Evolutionary conservation across 352 stramenopile species (phyloP).

Genomic region (Phytophthora pinifolia): DNA sequence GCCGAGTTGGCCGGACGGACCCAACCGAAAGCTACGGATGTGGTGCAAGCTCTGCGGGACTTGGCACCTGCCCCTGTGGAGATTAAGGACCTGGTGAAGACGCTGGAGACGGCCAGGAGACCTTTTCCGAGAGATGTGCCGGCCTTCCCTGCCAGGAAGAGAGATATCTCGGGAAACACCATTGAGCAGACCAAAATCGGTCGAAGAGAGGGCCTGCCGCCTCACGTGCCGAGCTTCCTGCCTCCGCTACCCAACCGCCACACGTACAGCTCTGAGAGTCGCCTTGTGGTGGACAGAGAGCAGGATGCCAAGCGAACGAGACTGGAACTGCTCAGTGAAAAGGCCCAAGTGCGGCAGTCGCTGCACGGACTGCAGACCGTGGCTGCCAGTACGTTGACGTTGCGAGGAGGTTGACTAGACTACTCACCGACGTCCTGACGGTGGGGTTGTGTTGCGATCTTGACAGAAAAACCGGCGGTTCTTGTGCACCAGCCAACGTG

Average conservation of each 20-base stretch:
- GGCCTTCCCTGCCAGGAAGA: slow-evolving; percentile 51
- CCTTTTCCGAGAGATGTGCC: slow-evolving; percentile 58
- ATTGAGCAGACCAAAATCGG: slow-evolving; percentile 62
- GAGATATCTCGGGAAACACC: slow-evolving; percentile 44
- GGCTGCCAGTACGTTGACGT: slow-evolving; percentile 34
- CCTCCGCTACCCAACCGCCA: slow-evolving; percentile 57
- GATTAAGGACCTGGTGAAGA: slow-evolving; percentile 50
- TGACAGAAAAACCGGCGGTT: slow-evolving; percentile 40
- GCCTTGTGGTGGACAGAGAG: slow-evolving; percentile 53
- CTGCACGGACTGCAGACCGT: slow-evolving; percentile 52
- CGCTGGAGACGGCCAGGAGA: slow-evolving; percentile 50
- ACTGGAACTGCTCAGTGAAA: slow-evolving; percentile 56
- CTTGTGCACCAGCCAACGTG: slow-evolving; percentile 47
- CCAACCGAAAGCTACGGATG: slow-evolving; percentile 48
- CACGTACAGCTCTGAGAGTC: slow-evolving; percentile 58
- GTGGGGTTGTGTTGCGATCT: slow-evolving; percentile 2
- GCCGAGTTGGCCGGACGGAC: slow-evolving; percentile 55
- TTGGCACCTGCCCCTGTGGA: slow-evolving; percentile 46
- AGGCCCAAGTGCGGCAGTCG: slow-evolving; percentile 61
- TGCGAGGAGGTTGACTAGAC: neutral
- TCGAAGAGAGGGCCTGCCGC: slow-evolving; percentile 45
- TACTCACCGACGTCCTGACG: slow-evolving; percentile 2
- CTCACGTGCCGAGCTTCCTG: slow-evolving; percentile 52
- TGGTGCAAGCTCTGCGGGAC: slow-evolving; percentile 49
- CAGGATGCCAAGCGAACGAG: slow-evolving; percentile 55